Evolutionary conservation across 2,329 filamentous ascomycete genomes (phyloP).

Genomic region (Cladosporium sp.): DNA sequence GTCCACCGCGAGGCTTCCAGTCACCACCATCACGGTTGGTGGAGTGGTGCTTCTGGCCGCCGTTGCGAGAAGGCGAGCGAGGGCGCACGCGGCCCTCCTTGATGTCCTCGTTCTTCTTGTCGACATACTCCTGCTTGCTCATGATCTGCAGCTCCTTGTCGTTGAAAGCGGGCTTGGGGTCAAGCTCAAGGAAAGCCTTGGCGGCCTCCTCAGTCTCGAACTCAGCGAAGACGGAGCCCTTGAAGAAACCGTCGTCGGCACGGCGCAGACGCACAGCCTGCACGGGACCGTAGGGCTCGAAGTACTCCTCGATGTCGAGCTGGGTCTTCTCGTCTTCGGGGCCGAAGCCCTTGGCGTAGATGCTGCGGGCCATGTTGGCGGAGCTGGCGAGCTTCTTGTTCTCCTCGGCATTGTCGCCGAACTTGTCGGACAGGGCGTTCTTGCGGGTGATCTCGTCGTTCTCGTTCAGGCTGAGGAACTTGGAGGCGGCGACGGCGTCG

Average conservation of each 20-base stretch:
- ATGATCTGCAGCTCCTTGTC: slow-evolving; percentile 74
- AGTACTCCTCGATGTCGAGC: slow-evolving; percentile 91
- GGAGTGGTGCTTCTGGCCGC: slow-evolving; percentile 32
- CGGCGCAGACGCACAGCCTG: slow-evolving; percentile 86
- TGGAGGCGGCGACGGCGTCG: slow-evolving; percentile 74
- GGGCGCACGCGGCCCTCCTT: slow-evolving; percentile 38
- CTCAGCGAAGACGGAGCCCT: slow-evolving; percentile 94
- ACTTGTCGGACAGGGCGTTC: slow-evolving; percentile 55
- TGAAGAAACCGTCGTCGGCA: slow-evolving; percentile 69
- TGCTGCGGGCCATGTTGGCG: slow-evolving; percentile 66
- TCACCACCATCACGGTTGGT: slow-evolving; percentile 34
- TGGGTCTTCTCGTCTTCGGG: slow-evolving; percentile 79
- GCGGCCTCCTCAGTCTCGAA: slow-evolving; percentile 76
- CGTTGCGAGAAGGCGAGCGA: slow-evolving; percentile 25
- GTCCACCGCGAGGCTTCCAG: slow-evolving; percentile 26
- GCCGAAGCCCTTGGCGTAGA: slow-evolving; percentile 94
- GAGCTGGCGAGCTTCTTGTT: slow-evolving; percentile 55
- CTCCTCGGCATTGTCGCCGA: slow-evolving; percentile 49
- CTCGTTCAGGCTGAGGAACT: slow-evolving; percentile 68
- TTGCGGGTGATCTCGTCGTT: slow-evolving; percentile 73
- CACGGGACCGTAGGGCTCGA: slow-evolving; percentile 72
- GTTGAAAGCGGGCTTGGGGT: slow-evolving; percentile 81
- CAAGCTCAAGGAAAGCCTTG: slow-evolving; percentile 72
- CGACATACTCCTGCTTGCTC: slow-evolving; percentile 81
- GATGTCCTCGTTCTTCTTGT: slow-evolving; percentile 45